These are phyloP conservation scores for Ramichloridium luteum DNA, from an alignment of 2,329 filamentous ascomycete species.

Conservation along the genomic window DNA sequence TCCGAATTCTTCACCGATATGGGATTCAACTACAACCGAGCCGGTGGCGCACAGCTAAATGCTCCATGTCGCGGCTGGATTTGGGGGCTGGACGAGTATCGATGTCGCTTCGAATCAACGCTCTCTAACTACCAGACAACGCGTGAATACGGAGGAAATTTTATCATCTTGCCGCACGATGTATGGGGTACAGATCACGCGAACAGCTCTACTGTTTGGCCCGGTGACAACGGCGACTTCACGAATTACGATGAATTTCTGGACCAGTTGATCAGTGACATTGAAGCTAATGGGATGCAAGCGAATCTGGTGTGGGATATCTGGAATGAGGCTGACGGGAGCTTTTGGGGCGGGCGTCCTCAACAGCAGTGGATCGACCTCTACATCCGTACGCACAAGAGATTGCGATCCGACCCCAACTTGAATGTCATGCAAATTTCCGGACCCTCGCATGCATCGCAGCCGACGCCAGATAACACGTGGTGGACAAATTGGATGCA, in stretches of 20 bases:
- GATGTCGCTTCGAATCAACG: slow-evolving; percentile 32
- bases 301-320: slow-evolving; percentile 35
- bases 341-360: slow-evolving; percentile 28
- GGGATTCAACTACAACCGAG: slow-evolving; percentile 30
- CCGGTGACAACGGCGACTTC: slow-evolving; percentile 42
- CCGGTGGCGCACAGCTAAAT: slow-evolving; percentile 31
- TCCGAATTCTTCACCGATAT: slow-evolving; percentile 29
- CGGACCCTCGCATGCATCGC: slow-evolving; percentile 28
- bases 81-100: slow-evolving; percentile 20
- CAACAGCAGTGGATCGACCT: slow-evolving; percentile 32
- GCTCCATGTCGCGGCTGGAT: slow-evolving; percentile 28
- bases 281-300: slow-evolving; percentile 27
- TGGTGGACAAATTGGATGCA: slow-evolving; percentile 32
- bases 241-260: slow-evolving; percentile 33
- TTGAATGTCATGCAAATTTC: slow-evolving; percentile 20
- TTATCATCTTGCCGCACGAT: slow-evolving; percentile 16
- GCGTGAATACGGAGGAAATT: slow-evolving; percentile 21
- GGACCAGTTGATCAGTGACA: slow-evolving; percentile 26
- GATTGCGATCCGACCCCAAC: slow-evolving; percentile 24
- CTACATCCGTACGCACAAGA: slow-evolving; percentile 29
- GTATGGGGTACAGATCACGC: slow-evolving; percentile 20
- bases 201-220: slow-evolving; percentile 30
- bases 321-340: slow-evolving; percentile 42
- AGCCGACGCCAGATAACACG: slow-evolving; percentile 23
- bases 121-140: slow-evolving; percentile 36